These are phyloP conservation scores for Angomonas desouzai DNA, from an alignment of 208 protist genomes.

Conservation along the genomic window DNA sequence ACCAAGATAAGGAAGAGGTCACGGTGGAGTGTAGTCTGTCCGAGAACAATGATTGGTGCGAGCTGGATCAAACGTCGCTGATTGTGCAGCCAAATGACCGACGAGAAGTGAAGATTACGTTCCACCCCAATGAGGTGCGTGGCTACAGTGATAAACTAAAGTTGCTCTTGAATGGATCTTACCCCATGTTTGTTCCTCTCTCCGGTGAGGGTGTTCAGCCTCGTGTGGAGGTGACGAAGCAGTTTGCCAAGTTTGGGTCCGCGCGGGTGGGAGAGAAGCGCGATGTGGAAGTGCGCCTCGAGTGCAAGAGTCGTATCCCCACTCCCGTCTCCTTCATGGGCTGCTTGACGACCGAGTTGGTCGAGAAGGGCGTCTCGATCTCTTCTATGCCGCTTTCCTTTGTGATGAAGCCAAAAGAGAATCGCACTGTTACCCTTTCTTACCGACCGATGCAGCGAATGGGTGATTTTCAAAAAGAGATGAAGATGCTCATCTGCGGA, in stretches of 20 bases:
- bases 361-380: conserved; percentile 65
- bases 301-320: conserved; percentile 80
- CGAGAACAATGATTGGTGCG: conserved; percentile 71
- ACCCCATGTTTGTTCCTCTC: conserved; percentile 74
- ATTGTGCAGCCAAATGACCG: conserved; percentile 76
- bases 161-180: conserved; percentile 93
- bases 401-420: conserved; percentile 84
- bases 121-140: conserved; percentile 80
- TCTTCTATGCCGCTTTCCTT: conserved; percentile 22
- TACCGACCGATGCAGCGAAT: conserved; percentile 85
- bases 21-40: conserved; percentile 80
- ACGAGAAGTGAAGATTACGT: conserved; percentile 72
- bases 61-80: conserved; percentile 84
- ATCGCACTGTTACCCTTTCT: conserved; percentile 49
- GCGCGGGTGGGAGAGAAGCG: conserved; percentile 76
- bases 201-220: conserved; percentile 89
- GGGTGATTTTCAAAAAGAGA: conserved; percentile 84
- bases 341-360: conserved; percentile 56
- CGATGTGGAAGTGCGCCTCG: conserved; percentile 66
- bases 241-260: conserved; percentile 79
- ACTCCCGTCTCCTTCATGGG: conserved; percentile 79
- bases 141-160: conserved; percentile 86
- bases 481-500: conserved; percentile 90
- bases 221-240: conserved; percentile 83
- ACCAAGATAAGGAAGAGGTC: conserved; percentile 87